Evolutionary conservation across 176 grass and related monocot genomes (phyloP), one percentile per base, ranked within the genome.

Genomic region (Rhipidocladum racemiflorum): DNA sequence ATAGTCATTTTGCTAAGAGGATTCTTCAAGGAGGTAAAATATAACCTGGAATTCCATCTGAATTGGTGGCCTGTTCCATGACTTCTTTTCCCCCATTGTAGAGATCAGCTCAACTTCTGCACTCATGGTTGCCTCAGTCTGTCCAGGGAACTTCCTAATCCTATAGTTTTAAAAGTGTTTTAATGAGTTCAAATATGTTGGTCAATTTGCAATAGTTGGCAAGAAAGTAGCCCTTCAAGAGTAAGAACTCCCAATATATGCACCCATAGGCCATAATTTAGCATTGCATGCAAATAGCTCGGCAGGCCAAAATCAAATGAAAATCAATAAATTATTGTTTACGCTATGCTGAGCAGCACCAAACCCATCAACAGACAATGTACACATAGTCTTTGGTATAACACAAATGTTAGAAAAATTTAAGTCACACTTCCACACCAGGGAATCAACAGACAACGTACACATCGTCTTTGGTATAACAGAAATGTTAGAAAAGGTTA

Each of bases 11-110:
- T 29, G 65, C 6, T 25, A 67, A 54, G 35, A 65, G 3, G n/a
- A 15, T 17, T 65, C 24, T 80, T 75, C 55, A 54, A 65, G 17
- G 21, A 74, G 48, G 18, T 81, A 21, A 61, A 71, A 27, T 63
- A 35, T 82, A 83, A 99, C 97, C 97, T 95, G 97, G 69, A 99
- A 99, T 87, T 99, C 97, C 97, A 99, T 99, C 74, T 99, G 93
- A 85, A 99, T 99, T 9, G 97, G 97, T 71, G 97, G 93, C 32
- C 91, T 92, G 30, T 94, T 99, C 78, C 87, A 92, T 20, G 91
- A 86, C 84, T 99, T 99, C 91, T 99, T 99, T 77, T 99, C 97
- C 27, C 87, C 93, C 97, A 99, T 99, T 43, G 97, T 99, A 70
- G 97, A 99, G 35, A 99, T 99, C 77, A 99, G 83, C 81, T 99